A percentile compares a stretch with the other conserved stretches of the same genome.
These are phyloP conservation scores for Fusarium globosum DNA, from an alignment of 2,329 filamentous ascomycete species.

Conservation along the genomic window DNA sequence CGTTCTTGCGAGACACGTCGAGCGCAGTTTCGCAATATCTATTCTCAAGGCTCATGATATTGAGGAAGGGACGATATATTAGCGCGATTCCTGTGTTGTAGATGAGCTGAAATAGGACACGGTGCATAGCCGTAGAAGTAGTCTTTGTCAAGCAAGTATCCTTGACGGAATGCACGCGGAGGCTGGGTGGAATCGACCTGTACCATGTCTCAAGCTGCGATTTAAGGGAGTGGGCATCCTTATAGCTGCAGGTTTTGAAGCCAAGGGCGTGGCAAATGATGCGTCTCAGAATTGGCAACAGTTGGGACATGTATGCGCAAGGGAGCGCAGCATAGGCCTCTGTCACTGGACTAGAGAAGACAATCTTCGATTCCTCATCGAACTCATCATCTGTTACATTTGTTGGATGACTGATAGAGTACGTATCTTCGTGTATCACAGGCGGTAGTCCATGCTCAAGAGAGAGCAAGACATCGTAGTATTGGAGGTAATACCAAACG, in stretches of 20 bases:
- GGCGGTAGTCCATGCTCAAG: slow-evolving; percentile 19
- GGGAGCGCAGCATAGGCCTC: not conserved
- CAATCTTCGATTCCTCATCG: not conserved
- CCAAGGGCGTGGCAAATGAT: slow-evolving; percentile 19
- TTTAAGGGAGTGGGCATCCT: not conserved
- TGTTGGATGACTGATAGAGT: not conserved
- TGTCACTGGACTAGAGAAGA: not conserved
- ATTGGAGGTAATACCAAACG: slow-evolving; percentile 20
- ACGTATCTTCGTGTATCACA: not conserved
- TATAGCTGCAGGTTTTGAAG: not conserved
- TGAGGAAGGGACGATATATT: slow-evolving; percentile 20
- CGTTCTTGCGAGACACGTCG: slow-evolving; percentile 12
- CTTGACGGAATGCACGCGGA: slow-evolving; percentile 5
- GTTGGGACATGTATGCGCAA: slow-evolving; percentile 9
- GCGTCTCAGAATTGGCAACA: slow-evolving; percentile 7
- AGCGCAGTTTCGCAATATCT: not conserved
- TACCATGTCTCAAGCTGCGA: slow-evolving; percentile 9
- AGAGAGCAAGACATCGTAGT: slow-evolving; percentile 22
- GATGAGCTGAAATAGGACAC: slow-evolving; percentile 21
- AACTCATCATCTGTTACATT: slow-evolving; percentile 18
- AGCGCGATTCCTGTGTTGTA: slow-evolving; percentile 8
- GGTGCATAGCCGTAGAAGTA: slow-evolving; percentile 3
- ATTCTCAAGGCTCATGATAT: not conserved
- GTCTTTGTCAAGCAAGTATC: slow-evolving; percentile 1
- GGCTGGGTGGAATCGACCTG: slow-evolving; percentile 6